phyloP scores from a whole-genome alignment of 2,329 filamentous ascomycete genomes.

The Aureobasidium sp. region DNA sequence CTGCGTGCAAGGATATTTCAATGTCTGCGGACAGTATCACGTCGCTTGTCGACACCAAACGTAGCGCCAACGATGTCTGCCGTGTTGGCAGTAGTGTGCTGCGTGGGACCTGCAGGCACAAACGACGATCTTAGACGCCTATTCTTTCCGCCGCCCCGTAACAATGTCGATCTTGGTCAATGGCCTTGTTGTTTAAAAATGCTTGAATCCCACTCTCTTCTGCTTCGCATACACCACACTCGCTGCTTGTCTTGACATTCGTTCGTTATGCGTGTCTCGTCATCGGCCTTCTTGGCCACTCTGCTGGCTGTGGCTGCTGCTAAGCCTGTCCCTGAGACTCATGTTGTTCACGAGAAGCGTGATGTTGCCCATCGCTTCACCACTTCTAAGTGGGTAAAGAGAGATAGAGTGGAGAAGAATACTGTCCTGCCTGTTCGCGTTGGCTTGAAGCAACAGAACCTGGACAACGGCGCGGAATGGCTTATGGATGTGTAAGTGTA shows the following conservation, averaged over 20 bases:
- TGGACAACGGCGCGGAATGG: slow-evolving; percentile 32
- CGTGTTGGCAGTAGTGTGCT: background rate
- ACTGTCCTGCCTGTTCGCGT: slow-evolving; percentile 40
- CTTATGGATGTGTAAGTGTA: slow-evolving; percentile 26
- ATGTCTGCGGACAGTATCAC: background rate
- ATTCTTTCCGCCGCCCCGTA: slow-evolving; percentile 4
- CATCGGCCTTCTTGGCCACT: background rate
- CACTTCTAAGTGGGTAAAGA: slow-evolving; percentile 33
- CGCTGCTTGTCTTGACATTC: slow-evolving; percentile 1
- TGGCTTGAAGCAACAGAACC: slow-evolving; percentile 39
- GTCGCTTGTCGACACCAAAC: background rate
- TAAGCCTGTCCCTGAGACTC: slow-evolving; percentile 18
- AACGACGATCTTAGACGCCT: slow-evolving; percentile 10
- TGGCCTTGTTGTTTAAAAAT: background rate
- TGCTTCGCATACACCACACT: background rate
- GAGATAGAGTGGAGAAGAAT: slow-evolving; percentile 30
- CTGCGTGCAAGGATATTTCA: background rate
- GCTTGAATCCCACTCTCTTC: background rate
- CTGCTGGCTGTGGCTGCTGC: slow-evolving; percentile 4
- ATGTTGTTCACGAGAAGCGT: slow-evolving; percentile 40
- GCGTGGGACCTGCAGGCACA: slow-evolving; percentile 5
- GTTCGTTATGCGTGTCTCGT: slow-evolving; percentile 14
- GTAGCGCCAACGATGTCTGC: slow-evolving; percentile 7
- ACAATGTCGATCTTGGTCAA: background rate
- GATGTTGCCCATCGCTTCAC: slow-evolving; percentile 17